These are phyloP conservation scores for Nemania serpens DNA, from an alignment of 2,329 filamentous ascomycete genomes.

Conservation along the genomic window DNA sequence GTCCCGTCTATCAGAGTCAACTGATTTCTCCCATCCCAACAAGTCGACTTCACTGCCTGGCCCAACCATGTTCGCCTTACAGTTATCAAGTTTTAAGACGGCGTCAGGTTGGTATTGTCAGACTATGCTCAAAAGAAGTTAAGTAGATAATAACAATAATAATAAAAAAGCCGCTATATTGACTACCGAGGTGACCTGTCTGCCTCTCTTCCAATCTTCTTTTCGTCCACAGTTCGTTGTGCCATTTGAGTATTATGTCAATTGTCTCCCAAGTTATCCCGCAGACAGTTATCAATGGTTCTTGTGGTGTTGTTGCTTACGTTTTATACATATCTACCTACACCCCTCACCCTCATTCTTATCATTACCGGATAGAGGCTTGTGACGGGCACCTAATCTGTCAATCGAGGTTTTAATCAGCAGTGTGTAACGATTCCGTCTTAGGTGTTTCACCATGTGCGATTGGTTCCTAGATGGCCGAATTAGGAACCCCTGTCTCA, in stretches of 20 bases:
- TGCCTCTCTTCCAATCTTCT: too few species aligned
- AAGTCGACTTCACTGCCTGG: neutral
- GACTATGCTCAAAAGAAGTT: neutral
- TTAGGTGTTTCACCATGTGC: constrained; percentile 6
- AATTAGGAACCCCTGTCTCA: constrained; percentile 15
- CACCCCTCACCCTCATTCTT: neutral
- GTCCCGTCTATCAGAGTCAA: neutral
- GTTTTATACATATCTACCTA: too few species aligned
- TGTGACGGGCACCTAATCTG: too few species aligned
- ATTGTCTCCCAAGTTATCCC: too few species aligned
- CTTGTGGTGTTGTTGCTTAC: too few species aligned
- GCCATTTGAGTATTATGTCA: too few species aligned
- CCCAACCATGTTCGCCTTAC: neutral
- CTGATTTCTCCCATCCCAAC: neutral
- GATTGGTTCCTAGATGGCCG: constrained; percentile 18
- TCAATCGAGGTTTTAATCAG: neutral
- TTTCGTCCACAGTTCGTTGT: too few species aligned
- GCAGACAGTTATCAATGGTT: too few species aligned
- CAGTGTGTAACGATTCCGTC: neutral
- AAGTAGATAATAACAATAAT: too few species aligned
- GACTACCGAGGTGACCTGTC: too few species aligned
- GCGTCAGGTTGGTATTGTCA: neutral
- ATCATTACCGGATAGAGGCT: too few species aligned
- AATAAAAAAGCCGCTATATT: too few species aligned
- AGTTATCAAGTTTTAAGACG: neutral